Evolutionary conservation across 75 land plant genomes (phyloP), one percentile per base, ranked within the genome.

Genomic region (Isoetes taiwanensis): DNA sequence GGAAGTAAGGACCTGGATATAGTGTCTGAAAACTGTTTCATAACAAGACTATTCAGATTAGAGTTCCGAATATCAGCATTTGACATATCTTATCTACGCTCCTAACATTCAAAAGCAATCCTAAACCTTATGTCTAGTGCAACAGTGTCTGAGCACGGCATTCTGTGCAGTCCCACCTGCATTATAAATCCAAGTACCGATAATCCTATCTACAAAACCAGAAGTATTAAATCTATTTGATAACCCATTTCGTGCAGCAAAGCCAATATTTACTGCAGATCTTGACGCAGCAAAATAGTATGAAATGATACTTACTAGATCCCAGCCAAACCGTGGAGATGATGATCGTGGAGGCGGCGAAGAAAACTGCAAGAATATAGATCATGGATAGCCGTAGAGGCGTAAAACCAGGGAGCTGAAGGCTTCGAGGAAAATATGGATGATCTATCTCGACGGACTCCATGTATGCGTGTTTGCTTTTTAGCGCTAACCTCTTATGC

Each of bases 361-460:
- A 55, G 53, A 71, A 89, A 58, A 64, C 65, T 4, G 37, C 65
- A 42, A 89, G 43, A 41, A 89, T 85, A 41, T 54, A 62, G 17
- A 55, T 8, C 43, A 56, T 65, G 35, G 83, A 30, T 43, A 85
- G 71, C 29, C 43, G 17, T 34, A 24, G 34, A 5, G 86, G 86
- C 1, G 72, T 78, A 56, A 59, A 89, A 21, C 74, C 96, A 4
- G 80, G 77, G 20, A 89, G 68, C 14, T 70, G 43, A 32, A 89
- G 66, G 41, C 73, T 82, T 30, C 43, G 38, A 0, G 95, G 95
- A 19, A 61, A 38, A 52, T 76, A 84, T 0, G 89, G 86, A 34
- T 85, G 96, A 23, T 3, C 43, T n/a, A n/a, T n/a, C n/a, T n/a
- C n/a, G n/a, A n/a, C n/a, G n/a, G n/a, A n/a, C n/a, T n/a, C n/a